Evolutionary conservation across 2,329 filamentous ascomycete species (phyloP).

Genomic region (Cercospora sp.): DNA sequence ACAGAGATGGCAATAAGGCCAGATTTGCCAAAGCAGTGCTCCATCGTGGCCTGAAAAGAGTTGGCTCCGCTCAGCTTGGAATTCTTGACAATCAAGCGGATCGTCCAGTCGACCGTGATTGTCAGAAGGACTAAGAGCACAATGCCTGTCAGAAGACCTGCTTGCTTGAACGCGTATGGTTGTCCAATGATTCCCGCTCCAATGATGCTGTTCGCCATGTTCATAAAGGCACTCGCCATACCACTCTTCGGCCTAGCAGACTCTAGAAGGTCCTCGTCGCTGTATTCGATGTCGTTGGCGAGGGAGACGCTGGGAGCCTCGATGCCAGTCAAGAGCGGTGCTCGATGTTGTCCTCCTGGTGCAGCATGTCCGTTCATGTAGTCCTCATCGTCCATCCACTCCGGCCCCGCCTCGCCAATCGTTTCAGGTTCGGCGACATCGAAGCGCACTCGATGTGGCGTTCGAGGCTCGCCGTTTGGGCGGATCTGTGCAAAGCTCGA

Average conservation of each 20-base stretch:
- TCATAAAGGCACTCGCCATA: slow-evolving; percentile 91
- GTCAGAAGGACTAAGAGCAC: slow-evolving; percentile 78
- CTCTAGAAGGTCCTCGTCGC: slow-evolving; percentile 53
- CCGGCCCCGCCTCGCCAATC: slow-evolving; percentile 31
- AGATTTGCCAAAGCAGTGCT: slow-evolving; percentile 87
- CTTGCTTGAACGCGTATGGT: slow-evolving; percentile 93
- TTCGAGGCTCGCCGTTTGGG: slow-evolving; percentile 58
- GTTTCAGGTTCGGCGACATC: slow-evolving; percentile 49
- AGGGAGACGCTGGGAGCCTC: slow-evolving; percentile 78
- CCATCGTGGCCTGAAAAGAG: slow-evolving; percentile 93
- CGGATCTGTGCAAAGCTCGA: slow-evolving; percentile 51
- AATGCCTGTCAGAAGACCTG: slow-evolving; percentile 78
- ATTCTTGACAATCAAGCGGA: slow-evolving; percentile 94
- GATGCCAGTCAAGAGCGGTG: slow-evolving; percentile 77
- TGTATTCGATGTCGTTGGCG: slow-evolving; percentile 58
- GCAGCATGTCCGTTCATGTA: slow-evolving; percentile 52
- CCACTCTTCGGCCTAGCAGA: slow-evolving; percentile 76
- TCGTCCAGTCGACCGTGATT: slow-evolving; percentile 92
- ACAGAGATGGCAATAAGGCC: slow-evolving; percentile 87
- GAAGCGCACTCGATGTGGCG: slow-evolving; percentile 74
- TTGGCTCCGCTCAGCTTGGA: slow-evolving; percentile 92
- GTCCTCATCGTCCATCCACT: slow-evolving; percentile 62
- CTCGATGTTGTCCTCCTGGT: slow-evolving; percentile 50
- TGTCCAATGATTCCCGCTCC: slow-evolving; percentile 73
- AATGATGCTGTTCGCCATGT: slow-evolving; percentile 99